Base-by-base conservation (phyloP, 73 alveolate genomes). In the Symbiodinium pilosum region DNA sequence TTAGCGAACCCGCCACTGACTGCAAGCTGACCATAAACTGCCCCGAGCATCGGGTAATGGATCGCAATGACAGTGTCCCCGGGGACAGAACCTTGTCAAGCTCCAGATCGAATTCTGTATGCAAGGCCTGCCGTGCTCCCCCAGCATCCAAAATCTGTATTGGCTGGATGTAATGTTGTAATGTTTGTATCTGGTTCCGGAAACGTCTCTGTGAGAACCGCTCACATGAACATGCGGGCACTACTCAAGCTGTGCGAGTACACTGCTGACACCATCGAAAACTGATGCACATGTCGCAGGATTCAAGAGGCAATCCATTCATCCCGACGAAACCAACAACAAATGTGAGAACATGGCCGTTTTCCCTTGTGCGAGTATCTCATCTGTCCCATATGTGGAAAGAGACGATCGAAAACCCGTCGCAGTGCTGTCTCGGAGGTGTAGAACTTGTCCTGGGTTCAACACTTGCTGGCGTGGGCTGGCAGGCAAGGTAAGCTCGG, bases 41-140 rank as follows among this genome's bases (percentile, higher is more conserved):
- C n/a, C 14, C 32, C 93, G 34, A 3, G 87, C 28, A 21, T 32
- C 91, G 98, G 98, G 41, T 93, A 93, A 93, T 93, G 98, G 44
- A 93, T 89, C 11, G 98, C 98, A 11, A 93, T 44, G 69, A 93
- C 98, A 26, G 93, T 44, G 84, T 93, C 98, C 1, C 98, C 98
- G 11, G 98, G 98, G 21, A 5, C 34, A 4, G 98, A 93, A 36
- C 91, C 98, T 73, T 30, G 26, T 42, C 8, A 34, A 11, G 14
- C 40, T 18, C 81, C 28, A 7, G 81, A 14, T 16, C 6, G 73
- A 16, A 9, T 64, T 64, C 21, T 34, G 39, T 3, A 18, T 28
- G 24, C 0, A 20, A 14, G 40, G 38, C 0, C 28, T 6, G 12
- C 2, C 0, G 2, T 12, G 68, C 12, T 51, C 21, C 68, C 68